phyloP scores from a whole-genome alignment of 2,329 filamentous ascomycete genomes.

The Fusarium nurragi region DNA sequence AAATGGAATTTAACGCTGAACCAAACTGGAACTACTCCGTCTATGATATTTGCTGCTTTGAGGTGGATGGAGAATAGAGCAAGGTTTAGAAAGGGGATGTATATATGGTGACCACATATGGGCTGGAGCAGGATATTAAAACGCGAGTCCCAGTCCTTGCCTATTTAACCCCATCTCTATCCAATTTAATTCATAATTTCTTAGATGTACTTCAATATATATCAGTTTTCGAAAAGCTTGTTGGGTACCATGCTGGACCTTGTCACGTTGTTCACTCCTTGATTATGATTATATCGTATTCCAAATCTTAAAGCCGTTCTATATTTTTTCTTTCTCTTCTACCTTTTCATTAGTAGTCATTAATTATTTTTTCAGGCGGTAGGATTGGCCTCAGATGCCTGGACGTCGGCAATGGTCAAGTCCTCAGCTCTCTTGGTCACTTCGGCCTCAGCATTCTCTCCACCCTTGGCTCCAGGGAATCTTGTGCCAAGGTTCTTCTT shows the following conservation, averaged over 20 bases:
- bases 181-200: conserved; percentile 21
- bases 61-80: background rate
- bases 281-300: no score
- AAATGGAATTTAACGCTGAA: conserved; percentile 1
- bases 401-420: conserved; percentile 23
- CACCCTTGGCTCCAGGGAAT: conserved; percentile 59
- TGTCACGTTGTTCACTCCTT: no score
- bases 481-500: conserved; percentile 78
- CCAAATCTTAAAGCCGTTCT: background rate
- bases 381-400: conserved; percentile 16
- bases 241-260: background rate
- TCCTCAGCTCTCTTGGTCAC: conserved; percentile 30
- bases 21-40: conserved; percentile 9
- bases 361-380: conserved; percentile 9
- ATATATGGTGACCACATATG: conserved; percentile 6
- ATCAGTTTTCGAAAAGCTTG: background rate
- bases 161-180: background rate
- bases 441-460: conserved; percentile 6
- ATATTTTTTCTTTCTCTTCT: background rate
- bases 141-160: no score
- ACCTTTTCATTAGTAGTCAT: background rate
- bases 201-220: conserved; percentile 6
- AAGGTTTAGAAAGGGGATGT: background rate
- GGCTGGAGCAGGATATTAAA: background rate
- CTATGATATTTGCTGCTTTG: conserved; percentile 31